These are phyloP conservation scores for Zostera marina DNA, from an alignment of 116 monocot species.

Conservation along the genomic window DNA sequence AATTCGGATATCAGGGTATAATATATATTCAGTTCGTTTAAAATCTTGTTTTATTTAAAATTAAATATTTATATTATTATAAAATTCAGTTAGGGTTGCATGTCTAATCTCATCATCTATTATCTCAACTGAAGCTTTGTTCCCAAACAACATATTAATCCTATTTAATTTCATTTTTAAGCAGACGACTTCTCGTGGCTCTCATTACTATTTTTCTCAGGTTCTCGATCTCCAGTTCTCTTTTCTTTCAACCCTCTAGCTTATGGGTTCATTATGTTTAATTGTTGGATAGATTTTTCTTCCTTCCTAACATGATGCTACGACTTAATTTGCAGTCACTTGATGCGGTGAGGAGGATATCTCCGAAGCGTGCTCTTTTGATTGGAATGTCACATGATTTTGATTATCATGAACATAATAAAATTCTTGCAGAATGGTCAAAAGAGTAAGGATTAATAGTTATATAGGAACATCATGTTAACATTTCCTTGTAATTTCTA, in stretches of 20 bases:
- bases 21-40: too few species aligned
- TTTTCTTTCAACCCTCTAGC: neutral
- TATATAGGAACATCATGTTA: too few species aligned
- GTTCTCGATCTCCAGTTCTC: slow-evolving; percentile 17
- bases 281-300: neutral
- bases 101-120: too few species aligned
- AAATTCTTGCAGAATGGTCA: slow-evolving; percentile 58
- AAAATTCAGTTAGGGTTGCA: too few species aligned
- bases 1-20: too few species aligned
- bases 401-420: slow-evolving; percentile 61
- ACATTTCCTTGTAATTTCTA: neutral
- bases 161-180: neutral
- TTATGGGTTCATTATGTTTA: too few species aligned
- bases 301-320: neutral
- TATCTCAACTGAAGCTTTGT: too few species aligned
- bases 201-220: slow-evolving; percentile 61
- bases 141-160: too few species aligned
- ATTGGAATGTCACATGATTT: slow-evolving; percentile 82
- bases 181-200: slow-evolving; percentile 49
- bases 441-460: too few species aligned
- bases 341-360: slow-evolving; percentile 72
- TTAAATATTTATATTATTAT: too few species aligned
- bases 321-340: slow-evolving; percentile 33
- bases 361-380: slow-evolving; percentile 62
- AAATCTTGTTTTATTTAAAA: too few species aligned